Base-by-base conservation (phyloP, 441 rosid genomes). In the Hura crepitans region DNA sequence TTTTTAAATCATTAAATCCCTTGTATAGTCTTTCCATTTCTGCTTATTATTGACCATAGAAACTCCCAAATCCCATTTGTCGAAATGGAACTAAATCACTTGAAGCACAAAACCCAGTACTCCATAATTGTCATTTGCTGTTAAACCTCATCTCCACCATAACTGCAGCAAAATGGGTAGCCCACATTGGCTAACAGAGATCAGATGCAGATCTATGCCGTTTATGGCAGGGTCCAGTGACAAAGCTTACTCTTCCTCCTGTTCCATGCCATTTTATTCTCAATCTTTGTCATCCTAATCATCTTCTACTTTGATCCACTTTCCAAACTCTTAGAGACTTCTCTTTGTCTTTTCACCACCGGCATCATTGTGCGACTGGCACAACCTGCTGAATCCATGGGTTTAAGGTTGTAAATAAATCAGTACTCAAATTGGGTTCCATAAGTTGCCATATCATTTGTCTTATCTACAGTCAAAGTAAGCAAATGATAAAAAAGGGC, bases 181-280 rank as follows among this genome's bases (percentile, higher is more conserved):
- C 23, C 78, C 11, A 77, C 72, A 72, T 31, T 86, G 30, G 60
- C 80, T 20, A 68, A 66, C 62, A 81, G 86, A 69, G 94, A 91
- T 42, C 89, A 96, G 96, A 72, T 84, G 62, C 97, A 91, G 97
- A 91, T 93, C 91, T 93, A 91, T 70, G 83, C 88, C 5, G 81
- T 89, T 17, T 93, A 93, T 79, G 97, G 97, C 60, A 77, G 91
- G 78, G 94, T 91, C 69, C 94, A 91, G 63, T 89, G 94, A 87
- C 96, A 87, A 58, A 91, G 92, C 2, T 79, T 93, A 25, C 51
- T 89, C 72, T 91, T 93, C 81, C 84, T 93, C 46, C 43, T 89
- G 17, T 72, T 80, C 68, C 89, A 91, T 77, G 94, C 97, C 49
- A 37, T 85, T 64, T 67, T 84, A 75, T 92, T 92, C 86, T 83